phyloP scores from a whole-genome alignment of 2,329 filamentous ascomycete genomes.

The Mycocentrospora acerina region DNA sequence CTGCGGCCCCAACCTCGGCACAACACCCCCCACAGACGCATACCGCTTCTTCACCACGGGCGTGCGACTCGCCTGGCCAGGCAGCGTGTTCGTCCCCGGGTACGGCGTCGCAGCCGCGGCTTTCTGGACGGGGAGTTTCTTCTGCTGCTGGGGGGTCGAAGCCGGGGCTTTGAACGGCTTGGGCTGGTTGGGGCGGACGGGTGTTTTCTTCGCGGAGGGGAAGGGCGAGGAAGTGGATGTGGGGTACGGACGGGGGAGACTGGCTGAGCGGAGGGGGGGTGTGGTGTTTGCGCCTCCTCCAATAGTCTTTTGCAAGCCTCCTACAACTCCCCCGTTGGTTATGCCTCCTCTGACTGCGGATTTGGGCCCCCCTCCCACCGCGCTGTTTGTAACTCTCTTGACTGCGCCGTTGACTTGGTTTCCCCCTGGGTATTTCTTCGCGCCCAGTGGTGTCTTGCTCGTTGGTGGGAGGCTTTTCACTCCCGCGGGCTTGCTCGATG shows the following conservation, averaged over 20 bases:
- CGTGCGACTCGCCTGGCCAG: conserved; percentile 26
- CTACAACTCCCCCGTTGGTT: conserved; percentile 6
- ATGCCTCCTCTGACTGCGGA: too few species aligned
- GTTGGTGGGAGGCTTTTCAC: conserved; percentile 10
- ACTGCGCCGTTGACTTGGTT: conserved; percentile 21
- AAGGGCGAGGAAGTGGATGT: conserved; percentile 7
- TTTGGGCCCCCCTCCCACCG: conserved; percentile 6
- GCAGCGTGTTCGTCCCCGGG: conserved; percentile 34
- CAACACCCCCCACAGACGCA: too few species aligned
- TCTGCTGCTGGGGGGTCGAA: too few species aligned
- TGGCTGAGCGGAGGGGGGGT: conserved; percentile 3
- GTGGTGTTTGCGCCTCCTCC: conserved; percentile 12
- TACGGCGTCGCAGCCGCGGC: conserved; percentile 23
- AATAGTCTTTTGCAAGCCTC: conserved; percentile 19
- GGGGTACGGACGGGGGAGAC: conserved; percentile 18
- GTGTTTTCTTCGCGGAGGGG: conserved; percentile 25
- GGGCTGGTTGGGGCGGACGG: conserved; percentile 28
- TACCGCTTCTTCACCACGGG: conserved; percentile 28
- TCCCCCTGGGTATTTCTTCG: conserved; percentile 30
- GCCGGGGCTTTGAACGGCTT: conserved; percentile 27
- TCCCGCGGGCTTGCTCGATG: conserved; percentile 19
- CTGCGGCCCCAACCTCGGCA: conserved; percentile 25
- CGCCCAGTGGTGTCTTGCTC: conserved; percentile 23
- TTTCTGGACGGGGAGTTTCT: too few species aligned
- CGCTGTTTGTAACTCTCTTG: conserved; percentile 19